A percentile compares a stretch with the other conserved stretches of the same genome.
phyloP scores from a whole-genome alignment of 2,329 filamentous ascomycete species.

The Diaporthe vaccinii region DNA sequence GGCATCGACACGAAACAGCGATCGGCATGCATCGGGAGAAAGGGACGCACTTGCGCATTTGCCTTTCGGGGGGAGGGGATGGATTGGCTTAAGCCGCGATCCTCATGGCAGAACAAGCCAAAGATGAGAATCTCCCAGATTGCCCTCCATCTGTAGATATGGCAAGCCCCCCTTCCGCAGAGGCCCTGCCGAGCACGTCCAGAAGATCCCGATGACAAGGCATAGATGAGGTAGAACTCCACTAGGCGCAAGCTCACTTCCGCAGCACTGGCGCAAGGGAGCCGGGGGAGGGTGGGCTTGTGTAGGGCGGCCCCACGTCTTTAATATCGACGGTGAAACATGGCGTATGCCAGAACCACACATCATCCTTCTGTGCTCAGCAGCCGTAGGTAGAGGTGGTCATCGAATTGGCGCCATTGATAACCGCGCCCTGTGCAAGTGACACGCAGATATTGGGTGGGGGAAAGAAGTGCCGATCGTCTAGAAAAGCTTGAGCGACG shows the following conservation, averaged over 20 bases:
- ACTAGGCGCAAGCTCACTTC: constrained; percentile 6
- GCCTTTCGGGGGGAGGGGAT: not conserved
- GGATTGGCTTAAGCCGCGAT: not conserved
- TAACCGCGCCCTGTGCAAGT: not conserved
- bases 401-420: not conserved
- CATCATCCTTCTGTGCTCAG: constrained; percentile 1
- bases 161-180: not conserved
- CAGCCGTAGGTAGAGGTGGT: not conserved
- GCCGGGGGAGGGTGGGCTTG: not conserved
- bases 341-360: constrained; percentile 31
- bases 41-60: not conserved
- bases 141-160: not conserved
- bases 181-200: not conserved
- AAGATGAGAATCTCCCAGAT: not conserved
- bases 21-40: not conserved
- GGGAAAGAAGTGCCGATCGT: not conserved
- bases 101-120: not conserved
- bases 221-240: constrained; percentile 17
- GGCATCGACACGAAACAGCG: not conserved
- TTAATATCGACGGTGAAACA: constrained; percentile 37
- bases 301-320: constrained; percentile 29
- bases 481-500: not conserved
- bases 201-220: not conserved
- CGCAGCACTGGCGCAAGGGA: constrained; percentile 18
- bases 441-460: not conserved